Evolutionary conservation across 2,329 filamentous ascomycete species (phyloP), one percentile per base, ranked within the genome.

Genomic region (Graphium sp.): DNA sequence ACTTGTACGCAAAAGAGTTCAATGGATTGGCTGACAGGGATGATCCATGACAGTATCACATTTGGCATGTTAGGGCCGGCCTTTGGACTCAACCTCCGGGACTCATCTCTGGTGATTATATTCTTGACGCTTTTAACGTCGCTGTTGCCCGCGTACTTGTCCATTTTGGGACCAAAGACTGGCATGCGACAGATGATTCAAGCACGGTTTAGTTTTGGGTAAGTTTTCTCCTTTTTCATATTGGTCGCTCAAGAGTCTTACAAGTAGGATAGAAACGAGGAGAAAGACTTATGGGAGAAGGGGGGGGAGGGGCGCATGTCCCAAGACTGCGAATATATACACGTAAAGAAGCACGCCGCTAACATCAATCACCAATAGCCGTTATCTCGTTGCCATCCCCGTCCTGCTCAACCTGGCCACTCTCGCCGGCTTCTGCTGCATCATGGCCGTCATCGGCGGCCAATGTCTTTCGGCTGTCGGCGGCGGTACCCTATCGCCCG

Each of bases 141-240:
- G 0, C 34, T 60, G 6, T 51, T 62, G 1, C 62, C 68, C 1
- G 69, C 65, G 4, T 72, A 64, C 38, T 49, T 75, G 16, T 60
- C 60, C 23, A 70, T 62, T 0, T 47, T 72, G 28, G 69, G 70
- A 0, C 66, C 70, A 4, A 64, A 62, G 45, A 74, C 68, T 7
- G 72, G 70, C 23, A 63, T 76, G 58, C 58, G 71, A 11, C 70
- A 75, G 45, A 71, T 76, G 58, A 61, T 76, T 6, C 67, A 72
- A 37, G 70, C 72, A 4, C 56, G 72, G 14, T 76, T 65, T 44
- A 65, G 62, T 22, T 77, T 73, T 41, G 69, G n/a, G n/a, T n/a
- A n/a, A n/a, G n/a, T n/a, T n/a, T n/a, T n/a, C n/a, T n/a, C n/a
- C n/a, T n/a, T n/a, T n/a, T n/a, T n/a, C n/a, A n/a, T n/a, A n/a